Conservation (phyloP, 768 basidiomycete species). For the Leccinum rimulosum region DNA sequence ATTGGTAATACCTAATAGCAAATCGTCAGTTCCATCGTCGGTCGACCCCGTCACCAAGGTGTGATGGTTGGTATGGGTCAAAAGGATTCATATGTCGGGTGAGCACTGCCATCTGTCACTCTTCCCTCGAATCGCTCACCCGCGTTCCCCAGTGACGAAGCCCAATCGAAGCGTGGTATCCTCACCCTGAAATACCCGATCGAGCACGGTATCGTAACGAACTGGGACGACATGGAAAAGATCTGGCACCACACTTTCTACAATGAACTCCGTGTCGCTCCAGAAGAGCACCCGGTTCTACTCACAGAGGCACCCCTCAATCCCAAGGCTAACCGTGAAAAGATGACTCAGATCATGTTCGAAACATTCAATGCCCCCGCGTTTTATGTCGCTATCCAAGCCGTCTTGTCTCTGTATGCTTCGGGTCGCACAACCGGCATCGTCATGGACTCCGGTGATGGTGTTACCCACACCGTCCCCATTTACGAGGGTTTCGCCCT, state of each 20-base stretch:
- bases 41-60: conserved; percentile 91
- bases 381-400: conserved; percentile 74
- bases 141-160: conserved; percentile 65
- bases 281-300: conserved; percentile 72
- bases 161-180: conserved; percentile 94
- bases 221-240: conserved; percentile 99
- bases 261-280: conserved; percentile 76
- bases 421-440: conserved; percentile 95
- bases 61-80: conserved; percentile 98
- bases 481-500: conserved; percentile 95
- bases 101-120: conserved; percentile 6
- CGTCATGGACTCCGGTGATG: conserved; percentile 94
- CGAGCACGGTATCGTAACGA: conserved; percentile 92
- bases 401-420: conserved; percentile 78
- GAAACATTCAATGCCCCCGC: conserved; percentile 76
- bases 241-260: conserved; percentile 98
- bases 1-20: conserved; percentile 11
- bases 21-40: conserved; percentile 75
- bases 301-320: conserved; percentile 73
- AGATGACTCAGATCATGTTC: conserved; percentile 81
- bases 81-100: conserved; percentile 97
- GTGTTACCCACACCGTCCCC: conserved; percentile 94
- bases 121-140: conserved; percentile 15
- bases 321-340: conserved; percentile 71
- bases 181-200: conserved; percentile 91